These are phyloP conservation scores for Millerago galiae DNA, from an alignment of 805 yeast genomes.

Conservation along the genomic window DNA sequence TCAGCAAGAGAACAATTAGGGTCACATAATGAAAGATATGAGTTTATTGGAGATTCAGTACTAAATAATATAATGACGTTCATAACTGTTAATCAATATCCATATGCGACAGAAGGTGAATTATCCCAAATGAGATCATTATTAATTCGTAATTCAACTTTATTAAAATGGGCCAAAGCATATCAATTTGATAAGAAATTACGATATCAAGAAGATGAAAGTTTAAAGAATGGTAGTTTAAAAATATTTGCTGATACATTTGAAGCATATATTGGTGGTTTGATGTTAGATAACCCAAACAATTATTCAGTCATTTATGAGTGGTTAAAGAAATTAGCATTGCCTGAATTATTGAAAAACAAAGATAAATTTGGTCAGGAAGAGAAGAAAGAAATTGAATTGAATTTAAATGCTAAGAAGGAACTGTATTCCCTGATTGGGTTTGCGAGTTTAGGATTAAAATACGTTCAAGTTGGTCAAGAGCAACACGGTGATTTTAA, in stretches of 20 bases:
- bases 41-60: conserved; percentile 86
- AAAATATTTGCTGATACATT: conserved; percentile 84
- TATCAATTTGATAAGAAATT: conserved; percentile 63
- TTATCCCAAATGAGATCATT: conserved; percentile 63
- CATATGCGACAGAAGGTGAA: conserved; percentile 73
- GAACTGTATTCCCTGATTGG: conserved; percentile 77
- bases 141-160: conserved; percentile 65
- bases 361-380: conserved; percentile 5
- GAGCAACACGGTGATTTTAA: conserved; percentile 32
- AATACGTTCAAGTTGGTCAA: conserved; percentile 38
- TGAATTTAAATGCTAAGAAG: conserved; percentile 67
- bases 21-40: conserved; percentile 79
- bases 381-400: conserved; percentile 13
- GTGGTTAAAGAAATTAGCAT: conserved; percentile 51
- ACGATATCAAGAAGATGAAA: conserved; percentile 42
- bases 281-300: conserved; percentile 49
- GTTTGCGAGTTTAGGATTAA: conserved; percentile 57
- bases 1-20: conserved; percentile 50
- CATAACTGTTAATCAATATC: conserved; percentile 59
- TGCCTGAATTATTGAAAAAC: conserved; percentile 32
- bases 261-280: conserved; percentile 91
- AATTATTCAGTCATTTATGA: conserved; percentile 42
- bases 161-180: conserved; percentile 60
- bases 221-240: conserved; percentile 45
- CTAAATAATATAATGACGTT: conserved; percentile 67